Base-by-base conservation (phyloP, 371 early-diverging fungal species). In the Syncephalis fuscata region DNA sequence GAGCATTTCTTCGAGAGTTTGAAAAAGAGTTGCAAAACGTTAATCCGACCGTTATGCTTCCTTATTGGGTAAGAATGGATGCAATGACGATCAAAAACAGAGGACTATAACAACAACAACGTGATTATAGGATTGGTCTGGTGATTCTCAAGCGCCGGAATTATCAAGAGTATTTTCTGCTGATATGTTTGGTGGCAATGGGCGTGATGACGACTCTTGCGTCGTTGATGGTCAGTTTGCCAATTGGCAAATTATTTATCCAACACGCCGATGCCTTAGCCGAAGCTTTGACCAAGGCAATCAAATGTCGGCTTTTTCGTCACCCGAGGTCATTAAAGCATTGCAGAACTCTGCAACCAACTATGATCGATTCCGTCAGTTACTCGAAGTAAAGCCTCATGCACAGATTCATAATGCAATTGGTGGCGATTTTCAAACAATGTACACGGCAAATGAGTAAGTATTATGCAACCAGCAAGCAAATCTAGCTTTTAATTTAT, bases 111-210 rank as follows among this genome's bases (percentile, higher is more conserved):
- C n/a, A n/a, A n/a, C n/a, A n/a, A n/a, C n/a, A n/a, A n/a, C n/a
- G n/a, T n/a, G n/a, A n/a, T n/a, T n/a, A 8, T 50, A 40, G 50
- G 65, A 76, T 47, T 73, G 71, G 71, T 45, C 49, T 1, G 21
- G 46, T 7, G 58, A 64, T 46, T 54, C 57, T 2, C 59, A 55
- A 42, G 40, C 42, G 15, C 56, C 54, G 14, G 46, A 39, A 16
- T 15, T 8, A 26, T 47, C 56, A 1, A 39, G 26, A 10, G 36
- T 64, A 11, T 51, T 58, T 23, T 14, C n/a, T 2, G 15, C 32
- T 15, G 16, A 16, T 7, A 41, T 41, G 21, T 50, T 61, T 23
- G 62, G 63, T 45, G 55, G 55, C 9, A 56, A 51, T 46, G 61
- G 61, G 2, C 38, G 45, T 11, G 25, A 37, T 20, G 38, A 20